phyloP scores from a whole-genome alignment of 169 alveolate genomes.

The Neospora caninum region DNA sequence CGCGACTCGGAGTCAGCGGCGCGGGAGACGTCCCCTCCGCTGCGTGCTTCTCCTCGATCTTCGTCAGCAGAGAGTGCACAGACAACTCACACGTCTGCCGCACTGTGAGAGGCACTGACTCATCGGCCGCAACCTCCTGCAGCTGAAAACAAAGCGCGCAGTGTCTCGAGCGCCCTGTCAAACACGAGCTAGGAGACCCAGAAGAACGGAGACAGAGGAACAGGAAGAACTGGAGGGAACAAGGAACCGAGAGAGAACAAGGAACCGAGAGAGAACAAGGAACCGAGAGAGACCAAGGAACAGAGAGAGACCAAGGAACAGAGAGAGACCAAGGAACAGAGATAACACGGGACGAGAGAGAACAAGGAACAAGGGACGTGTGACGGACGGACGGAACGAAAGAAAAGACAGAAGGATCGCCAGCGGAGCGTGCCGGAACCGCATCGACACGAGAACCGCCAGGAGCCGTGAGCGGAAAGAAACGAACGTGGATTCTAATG shows the following conservation, averaged over 20 bases:
- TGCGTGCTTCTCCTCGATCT: not conserved
- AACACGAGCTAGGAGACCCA: too few relatives aligned
- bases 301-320: too few relatives aligned
- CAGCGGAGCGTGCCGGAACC: too few relatives aligned
- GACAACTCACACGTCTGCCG: slow-evolving; percentile 34
- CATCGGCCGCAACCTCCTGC: not conserved
- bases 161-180: too few relatives aligned
- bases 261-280: not conserved
- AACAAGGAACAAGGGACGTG: too few relatives aligned
- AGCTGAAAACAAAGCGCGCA: not conserved
- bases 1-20: too few relatives aligned
- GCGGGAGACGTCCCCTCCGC: slow-evolving; percentile 20
- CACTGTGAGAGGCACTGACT: not conserved
- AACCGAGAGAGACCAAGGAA: not conserved
- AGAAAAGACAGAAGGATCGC: too few relatives aligned
- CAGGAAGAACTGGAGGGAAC: not conserved
- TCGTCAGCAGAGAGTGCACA: not conserved
- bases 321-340: not conserved
- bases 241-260: not conserved
- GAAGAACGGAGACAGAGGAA: too few relatives aligned
- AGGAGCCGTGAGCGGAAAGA: too few relatives aligned
- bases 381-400: too few relatives aligned
- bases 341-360: not conserved
- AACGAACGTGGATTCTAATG: too few relatives aligned
- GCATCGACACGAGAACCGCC: too few relatives aligned